phyloP scores from a whole-genome alignment of 1,139 yeast genomes.

The Blastobotrys petasosporus region DNA sequence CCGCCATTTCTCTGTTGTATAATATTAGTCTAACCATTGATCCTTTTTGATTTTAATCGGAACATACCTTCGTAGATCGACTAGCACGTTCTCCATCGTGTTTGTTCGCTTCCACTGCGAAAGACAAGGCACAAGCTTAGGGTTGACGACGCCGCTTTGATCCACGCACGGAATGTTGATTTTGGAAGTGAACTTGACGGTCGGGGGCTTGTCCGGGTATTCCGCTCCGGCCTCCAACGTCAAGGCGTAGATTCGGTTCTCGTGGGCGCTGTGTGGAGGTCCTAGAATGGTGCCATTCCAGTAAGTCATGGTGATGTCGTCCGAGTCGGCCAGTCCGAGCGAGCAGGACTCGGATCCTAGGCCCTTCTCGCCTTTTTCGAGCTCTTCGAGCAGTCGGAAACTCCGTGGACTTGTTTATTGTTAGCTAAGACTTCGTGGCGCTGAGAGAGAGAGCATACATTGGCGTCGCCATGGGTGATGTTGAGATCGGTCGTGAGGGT shows the following conservation, averaged over 20 bases:
- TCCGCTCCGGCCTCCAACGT: constrained; percentile 73
- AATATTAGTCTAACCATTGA: constrained; percentile 1
- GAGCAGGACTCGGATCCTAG: constrained; percentile 95
- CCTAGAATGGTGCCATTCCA: constrained; percentile 98
- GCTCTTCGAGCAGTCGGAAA: constrained; percentile 86
- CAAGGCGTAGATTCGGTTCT: constrained; percentile 84
- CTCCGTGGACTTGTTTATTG: constrained; percentile 67
- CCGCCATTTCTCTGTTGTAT: constrained; percentile 61
- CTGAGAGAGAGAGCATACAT: no score
- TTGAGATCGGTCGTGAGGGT: no score
- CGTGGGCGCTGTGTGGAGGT: constrained; percentile 93
- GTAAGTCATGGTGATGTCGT: constrained; percentile 82
- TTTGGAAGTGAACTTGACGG: constrained; percentile 69
- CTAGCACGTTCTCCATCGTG: constrained; percentile 85
- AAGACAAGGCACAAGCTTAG: constrained; percentile 60
- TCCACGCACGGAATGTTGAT: constrained; percentile 90
- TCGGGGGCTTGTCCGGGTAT: constrained; percentile 88
- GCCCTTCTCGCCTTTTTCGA: constrained; percentile 98
- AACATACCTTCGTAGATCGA: constrained; percentile 57
- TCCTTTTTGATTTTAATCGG: no score
- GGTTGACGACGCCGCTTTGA: constrained; percentile 37
- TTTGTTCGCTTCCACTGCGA: constrained; percentile 80
- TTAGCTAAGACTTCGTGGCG: neutral
- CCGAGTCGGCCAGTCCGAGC: constrained; percentile 81
- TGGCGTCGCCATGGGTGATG: no score